These are phyloP conservation scores for Sicyos baderoa DNA, from an alignment of 306 rosid species.

Conservation along the genomic window DNA sequence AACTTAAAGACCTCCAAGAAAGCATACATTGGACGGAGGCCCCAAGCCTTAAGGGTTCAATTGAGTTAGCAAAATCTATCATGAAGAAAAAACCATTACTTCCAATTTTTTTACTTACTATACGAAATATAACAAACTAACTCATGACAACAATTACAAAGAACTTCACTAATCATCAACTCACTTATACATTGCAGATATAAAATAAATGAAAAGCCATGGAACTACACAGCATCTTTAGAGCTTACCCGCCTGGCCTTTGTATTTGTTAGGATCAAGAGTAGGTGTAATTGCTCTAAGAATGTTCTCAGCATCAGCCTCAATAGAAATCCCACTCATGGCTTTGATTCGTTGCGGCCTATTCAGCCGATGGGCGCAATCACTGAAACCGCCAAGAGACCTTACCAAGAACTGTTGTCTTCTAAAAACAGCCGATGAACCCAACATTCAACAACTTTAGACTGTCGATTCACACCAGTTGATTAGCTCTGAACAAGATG, in stretches of 20 bases:
- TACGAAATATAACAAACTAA: background rate
- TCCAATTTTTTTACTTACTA: background rate
- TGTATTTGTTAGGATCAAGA: slow-evolving; percentile 57
- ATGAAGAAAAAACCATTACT: background rate
- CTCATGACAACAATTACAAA: background rate
- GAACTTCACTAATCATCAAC: background rate
- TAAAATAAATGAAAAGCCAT: background rate
- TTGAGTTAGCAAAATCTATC: no score
- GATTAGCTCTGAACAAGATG: background rate
- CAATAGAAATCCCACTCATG: slow-evolving; percentile 24
- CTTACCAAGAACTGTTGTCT: slow-evolving; percentile 62
- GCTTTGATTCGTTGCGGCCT: slow-evolving; percentile 36
- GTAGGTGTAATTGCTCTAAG: slow-evolving; percentile 58
- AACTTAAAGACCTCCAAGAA: no score
- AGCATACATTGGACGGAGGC: no score
- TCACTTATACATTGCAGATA: background rate
- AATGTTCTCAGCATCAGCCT: slow-evolving; percentile 59
- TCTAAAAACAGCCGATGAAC: slow-evolving; percentile 56
- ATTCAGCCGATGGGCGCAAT: slow-evolving; percentile 22
- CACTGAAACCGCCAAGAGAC: slow-evolving; percentile 41
- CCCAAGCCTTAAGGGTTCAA: no score
- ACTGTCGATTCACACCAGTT: no score
- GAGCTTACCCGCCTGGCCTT: slow-evolving; percentile 78
- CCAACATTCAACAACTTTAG: slow-evolving; percentile 33
- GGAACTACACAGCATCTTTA: background rate